phyloP scores from a whole-genome alignment of 1,139 yeast species.

The Protomyces inundatus region DNA sequence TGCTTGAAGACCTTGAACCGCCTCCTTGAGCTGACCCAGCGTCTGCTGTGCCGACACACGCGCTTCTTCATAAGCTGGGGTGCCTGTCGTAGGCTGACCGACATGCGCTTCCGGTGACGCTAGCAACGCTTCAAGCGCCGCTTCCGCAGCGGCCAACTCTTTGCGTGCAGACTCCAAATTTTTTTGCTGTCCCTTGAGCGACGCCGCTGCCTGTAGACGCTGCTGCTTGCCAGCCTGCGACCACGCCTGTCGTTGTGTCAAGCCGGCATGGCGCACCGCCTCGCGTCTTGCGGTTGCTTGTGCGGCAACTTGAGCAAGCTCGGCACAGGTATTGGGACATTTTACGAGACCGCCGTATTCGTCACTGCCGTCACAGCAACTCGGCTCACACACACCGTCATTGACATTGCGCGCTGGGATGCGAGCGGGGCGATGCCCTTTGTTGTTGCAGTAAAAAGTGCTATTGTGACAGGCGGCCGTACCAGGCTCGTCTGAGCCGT shows the following conservation, averaged over 20 bases:
- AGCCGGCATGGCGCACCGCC: slow-evolving; percentile 3
- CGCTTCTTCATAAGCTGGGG: slow-evolving; percentile 18
- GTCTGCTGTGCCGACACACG: slow-evolving; percentile 25
- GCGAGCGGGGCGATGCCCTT: slow-evolving; percentile 50
- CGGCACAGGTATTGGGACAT: slow-evolving; percentile 59
- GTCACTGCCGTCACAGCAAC: slow-evolving; percentile 94
- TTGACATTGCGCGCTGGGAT: slow-evolving; percentile 48
- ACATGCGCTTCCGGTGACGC: not conserved
- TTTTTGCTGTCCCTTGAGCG: slow-evolving; percentile 9
- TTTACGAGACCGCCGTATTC: slow-evolving; percentile 49
- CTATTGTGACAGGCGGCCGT: slow-evolving; percentile 71
- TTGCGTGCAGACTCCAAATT: slow-evolving; percentile 7
- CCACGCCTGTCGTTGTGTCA: slow-evolving; percentile 5
- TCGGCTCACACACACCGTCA: slow-evolving; percentile 88
- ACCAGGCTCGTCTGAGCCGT: slow-evolving; percentile 96
- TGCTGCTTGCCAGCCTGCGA: slow-evolving; percentile 6
- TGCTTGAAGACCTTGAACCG: slow-evolving; percentile 34
- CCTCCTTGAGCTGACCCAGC: slow-evolving; percentile 26
- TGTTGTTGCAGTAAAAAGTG: slow-evolving; percentile 68
- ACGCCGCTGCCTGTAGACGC: slow-evolving; percentile 18
- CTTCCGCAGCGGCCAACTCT: slow-evolving; percentile 7
- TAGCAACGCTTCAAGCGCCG: not conserved
- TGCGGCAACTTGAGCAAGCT: slow-evolving; percentile 42
- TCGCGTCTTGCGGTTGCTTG: slow-evolving; percentile 23
- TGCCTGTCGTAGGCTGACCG: not conserved